Percentiles rank a stretch among this genome's conserved stretches.
phyloP scores from a whole-genome alignment of 305 asterid genomes.

The Fraxinus platypoda region DNA sequence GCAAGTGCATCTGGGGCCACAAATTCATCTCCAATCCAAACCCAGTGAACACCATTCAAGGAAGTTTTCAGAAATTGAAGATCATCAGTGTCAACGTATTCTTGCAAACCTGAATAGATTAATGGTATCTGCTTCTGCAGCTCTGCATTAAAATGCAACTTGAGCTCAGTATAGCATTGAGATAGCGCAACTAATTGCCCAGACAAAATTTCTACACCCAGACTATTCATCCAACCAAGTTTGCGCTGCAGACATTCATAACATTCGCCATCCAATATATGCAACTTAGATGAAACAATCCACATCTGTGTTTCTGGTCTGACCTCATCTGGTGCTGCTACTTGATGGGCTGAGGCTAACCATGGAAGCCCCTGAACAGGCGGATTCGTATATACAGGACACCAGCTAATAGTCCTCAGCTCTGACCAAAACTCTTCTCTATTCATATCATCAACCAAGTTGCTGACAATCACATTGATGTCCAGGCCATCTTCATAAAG shows the following conservation, averaged over 20 bases:
- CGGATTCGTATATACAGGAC: constrained; percentile 76
- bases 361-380: constrained; percentile 78
- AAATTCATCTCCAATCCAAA: constrained; percentile 99
- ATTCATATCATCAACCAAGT: constrained; percentile 60
- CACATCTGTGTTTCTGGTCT: constrained; percentile 90
- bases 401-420: constrained; percentile 72
- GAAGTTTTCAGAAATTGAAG: constrained; percentile 54
- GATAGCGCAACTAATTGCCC: constrained; percentile 74
- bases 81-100: constrained; percentile 51
- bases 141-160: constrained; percentile 49
- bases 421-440: constrained; percentile 73
- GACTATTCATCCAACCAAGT: constrained; percentile 83
- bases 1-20: constrained; percentile 85
- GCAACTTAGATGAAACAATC: constrained; percentile 73
- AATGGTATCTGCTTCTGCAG: constrained; percentile 63
- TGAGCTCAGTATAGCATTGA: constrained; percentile 48
- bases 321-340: constrained; percentile 68
- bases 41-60: constrained; percentile 67
- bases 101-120: constrained; percentile 79
- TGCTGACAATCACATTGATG: constrained; percentile 40
- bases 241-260: constrained; percentile 54
- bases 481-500: constrained; percentile 37
- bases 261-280: constrained; percentile 80
- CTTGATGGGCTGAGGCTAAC: constrained; percentile 48
- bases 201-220: constrained; percentile 52